Evolutionary conservation across 2,329 filamentous ascomycete genomes (phyloP).

Genomic region (Sordariomycetes sp.): DNA sequence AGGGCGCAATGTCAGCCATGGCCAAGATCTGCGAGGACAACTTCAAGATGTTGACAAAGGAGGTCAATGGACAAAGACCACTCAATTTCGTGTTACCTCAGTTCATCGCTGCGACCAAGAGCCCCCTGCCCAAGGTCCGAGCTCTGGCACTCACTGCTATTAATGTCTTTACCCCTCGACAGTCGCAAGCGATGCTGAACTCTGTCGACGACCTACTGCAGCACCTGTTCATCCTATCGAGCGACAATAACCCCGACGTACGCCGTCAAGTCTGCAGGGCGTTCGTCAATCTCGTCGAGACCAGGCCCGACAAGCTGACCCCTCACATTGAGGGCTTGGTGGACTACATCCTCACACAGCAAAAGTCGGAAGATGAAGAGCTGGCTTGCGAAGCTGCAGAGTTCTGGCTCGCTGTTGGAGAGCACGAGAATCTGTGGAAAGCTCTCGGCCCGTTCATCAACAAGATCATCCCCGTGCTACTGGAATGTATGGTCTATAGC

Average conservation of each 20-base stretch:
- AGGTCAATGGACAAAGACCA: constrained; percentile 81
- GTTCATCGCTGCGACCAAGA: constrained; percentile 78
- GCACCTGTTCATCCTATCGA: constrained; percentile 72
- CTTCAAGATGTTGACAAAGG: constrained; percentile 72
- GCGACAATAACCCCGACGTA: constrained; percentile 71
- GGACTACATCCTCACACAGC: constrained; percentile 86
- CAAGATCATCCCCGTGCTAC: constrained; percentile 81
- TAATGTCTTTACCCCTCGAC: constrained; percentile 84
- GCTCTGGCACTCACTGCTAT: constrained; percentile 73
- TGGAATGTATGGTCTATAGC: constrained; percentile 93
- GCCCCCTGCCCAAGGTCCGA: constrained; percentile 66
- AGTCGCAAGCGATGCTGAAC: constrained; percentile 71
- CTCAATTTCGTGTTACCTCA: constrained; percentile 85
- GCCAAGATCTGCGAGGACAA: constrained; percentile 97
- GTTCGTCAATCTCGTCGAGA: constrained; percentile 86
- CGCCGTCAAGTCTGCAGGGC: constrained; percentile 87
- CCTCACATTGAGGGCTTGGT: constrained; percentile 84
- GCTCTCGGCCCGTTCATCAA: constrained; percentile 68
- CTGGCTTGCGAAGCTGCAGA: constrained; percentile 91
- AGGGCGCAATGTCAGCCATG: constrained; percentile 88
- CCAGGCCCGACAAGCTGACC: constrained; percentile 79
- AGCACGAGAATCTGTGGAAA: constrained; percentile 72
- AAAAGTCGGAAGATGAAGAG: constrained; percentile 79
- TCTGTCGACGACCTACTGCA: constrained; percentile 75
- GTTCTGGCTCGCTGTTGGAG: constrained; percentile 92